Conservation (phyloP, 1,284 basidiomycete genomes). For the Cryptococcus deneoformans region DNA sequence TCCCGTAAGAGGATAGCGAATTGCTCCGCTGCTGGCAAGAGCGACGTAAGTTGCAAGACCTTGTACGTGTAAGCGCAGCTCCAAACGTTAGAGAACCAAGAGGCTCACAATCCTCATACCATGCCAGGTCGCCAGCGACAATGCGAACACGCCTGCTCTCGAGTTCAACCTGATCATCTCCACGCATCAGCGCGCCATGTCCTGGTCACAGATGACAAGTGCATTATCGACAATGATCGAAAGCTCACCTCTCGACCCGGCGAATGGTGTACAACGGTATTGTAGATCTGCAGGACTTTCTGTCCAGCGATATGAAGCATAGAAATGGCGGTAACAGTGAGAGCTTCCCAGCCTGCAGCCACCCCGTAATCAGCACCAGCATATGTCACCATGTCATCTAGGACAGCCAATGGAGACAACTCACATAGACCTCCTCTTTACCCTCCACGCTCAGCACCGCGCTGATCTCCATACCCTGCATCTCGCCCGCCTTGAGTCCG, state of each 20-base stretch:
- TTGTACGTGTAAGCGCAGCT: constrained; percentile 40
- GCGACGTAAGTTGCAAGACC: constrained; percentile 93
- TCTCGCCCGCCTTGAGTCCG: constrained; percentile 2
- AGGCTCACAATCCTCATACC: constrained; percentile 81
- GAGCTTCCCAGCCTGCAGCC: constrained; percentile 76
- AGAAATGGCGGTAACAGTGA: constrained; percentile 88
- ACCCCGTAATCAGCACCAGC: constrained; percentile 1
- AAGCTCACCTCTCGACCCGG: constrained; percentile 73
- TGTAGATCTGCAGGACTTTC: constrained; percentile 87
- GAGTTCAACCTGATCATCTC: constrained; percentile 60
- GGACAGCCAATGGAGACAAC: constrained; percentile 45
- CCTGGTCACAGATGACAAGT: too few relatives aligned
- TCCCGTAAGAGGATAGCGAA: constrained; percentile 90
- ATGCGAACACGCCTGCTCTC: constrained; percentile 88
- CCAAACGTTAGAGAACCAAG: not conserved
- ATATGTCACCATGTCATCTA: not conserved
- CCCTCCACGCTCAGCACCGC: constrained; percentile 82
- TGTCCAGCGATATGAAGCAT: constrained; percentile 86
- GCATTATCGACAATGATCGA: too few relatives aligned
- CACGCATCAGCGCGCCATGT: too few relatives aligned
- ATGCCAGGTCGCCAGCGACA: constrained; percentile 94
- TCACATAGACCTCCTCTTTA: constrained; percentile 87
- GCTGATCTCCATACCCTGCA: constrained; percentile 75
- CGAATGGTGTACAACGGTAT: constrained; percentile 90
- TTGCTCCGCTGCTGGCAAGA: constrained; percentile 91